A percentile compares a stretch with the other conserved stretches of the same genome.
Evolutionary conservation across 78 protist genomes (phyloP).

Genomic region (Neovahlkampfia damariscottae): DNA sequence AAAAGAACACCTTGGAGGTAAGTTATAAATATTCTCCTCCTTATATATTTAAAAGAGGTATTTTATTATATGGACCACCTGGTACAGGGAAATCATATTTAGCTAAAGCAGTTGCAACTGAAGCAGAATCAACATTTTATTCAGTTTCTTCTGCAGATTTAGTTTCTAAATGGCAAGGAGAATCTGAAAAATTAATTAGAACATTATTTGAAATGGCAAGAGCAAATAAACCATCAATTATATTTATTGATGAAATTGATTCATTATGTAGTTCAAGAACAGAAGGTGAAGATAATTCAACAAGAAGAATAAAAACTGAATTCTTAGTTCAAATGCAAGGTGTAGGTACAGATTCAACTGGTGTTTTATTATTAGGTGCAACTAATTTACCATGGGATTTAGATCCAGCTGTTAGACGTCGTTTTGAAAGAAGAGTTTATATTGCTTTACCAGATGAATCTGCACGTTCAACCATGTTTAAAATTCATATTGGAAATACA

Average conservation of each 20-base stretch:
- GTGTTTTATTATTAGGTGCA: conserved; percentile 96
- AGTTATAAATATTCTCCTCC: no score
- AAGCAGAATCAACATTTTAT: conserved; percentile 86
- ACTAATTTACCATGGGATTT: conserved; percentile 95
- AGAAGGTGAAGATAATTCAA: conserved; percentile 80
- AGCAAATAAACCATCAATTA: conserved; percentile 71
- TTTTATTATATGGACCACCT: conserved; percentile 96
- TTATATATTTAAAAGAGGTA: no score
- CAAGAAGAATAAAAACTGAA: conserved; percentile 95
- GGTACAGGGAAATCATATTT: conserved; percentile 95
- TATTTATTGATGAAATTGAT: conserved; percentile 98
- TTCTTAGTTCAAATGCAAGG: conserved; percentile 95
- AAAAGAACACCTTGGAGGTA: conserved; percentile 94
- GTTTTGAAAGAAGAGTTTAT: conserved; percentile 78
- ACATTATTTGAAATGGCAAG: conserved; percentile 90
- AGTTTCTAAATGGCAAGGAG: conserved; percentile 94
- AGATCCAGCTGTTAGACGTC: conserved; percentile 92
- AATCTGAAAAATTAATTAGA: conserved; percentile 83
- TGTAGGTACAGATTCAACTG: conserved; percentile 73
- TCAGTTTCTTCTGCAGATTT: conserved; percentile 85
- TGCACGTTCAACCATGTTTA: conserved; percentile 74
- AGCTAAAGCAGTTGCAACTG: conserved; percentile 98
- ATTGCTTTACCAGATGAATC: conserved; percentile 72
- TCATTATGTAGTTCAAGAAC: conserved; percentile 70
- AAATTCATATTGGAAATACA: conserved; percentile 66